These are phyloP conservation scores for Starmerella stigmatis DNA, from an alignment of 805 yeast species.

Conservation along the genomic window DNA sequence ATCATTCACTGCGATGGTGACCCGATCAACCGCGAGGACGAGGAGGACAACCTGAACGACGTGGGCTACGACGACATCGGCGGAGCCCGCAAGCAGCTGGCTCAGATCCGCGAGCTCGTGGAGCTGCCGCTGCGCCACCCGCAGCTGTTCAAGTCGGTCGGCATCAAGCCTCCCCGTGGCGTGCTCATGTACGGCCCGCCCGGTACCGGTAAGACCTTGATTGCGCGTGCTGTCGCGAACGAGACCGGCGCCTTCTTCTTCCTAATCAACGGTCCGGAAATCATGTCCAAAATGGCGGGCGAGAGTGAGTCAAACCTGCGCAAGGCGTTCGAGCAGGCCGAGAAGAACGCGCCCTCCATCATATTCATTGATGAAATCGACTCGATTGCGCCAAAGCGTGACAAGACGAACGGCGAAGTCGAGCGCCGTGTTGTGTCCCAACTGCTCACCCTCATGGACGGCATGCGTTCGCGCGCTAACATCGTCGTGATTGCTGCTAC, in stretches of 20 bases:
- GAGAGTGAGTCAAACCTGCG: slow-evolving; percentile 94
- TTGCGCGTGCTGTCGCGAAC: slow-evolving; percentile 99
- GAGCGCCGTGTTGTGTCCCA: slow-evolving; percentile 99
- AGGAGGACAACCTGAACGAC: slow-evolving; percentile 89
- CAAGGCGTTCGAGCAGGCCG: slow-evolving; percentile 98
- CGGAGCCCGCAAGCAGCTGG: slow-evolving; percentile 98
- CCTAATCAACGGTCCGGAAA: slow-evolving; percentile 96
- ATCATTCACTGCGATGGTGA: slow-evolving; percentile 98
- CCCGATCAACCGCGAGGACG: slow-evolving; percentile 96
- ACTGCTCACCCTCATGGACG: slow-evolving; percentile 95
- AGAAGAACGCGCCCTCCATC: slow-evolving; percentile 94
- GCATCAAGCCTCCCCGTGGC: slow-evolving; percentile 98
- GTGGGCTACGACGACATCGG: slow-evolving; percentile 99
- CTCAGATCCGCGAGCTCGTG: slow-evolving; percentile 96
- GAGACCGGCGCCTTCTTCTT: slow-evolving; percentile 99
- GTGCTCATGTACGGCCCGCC: slow-evolving; percentile 93
- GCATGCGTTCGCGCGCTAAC: slow-evolving; percentile 99
- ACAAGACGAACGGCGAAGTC: slow-evolving; percentile 98
- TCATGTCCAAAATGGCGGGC: slow-evolving; percentile 99
- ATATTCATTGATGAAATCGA: slow-evolving; percentile 98
- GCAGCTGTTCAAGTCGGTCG: slow-evolving; percentile 91
- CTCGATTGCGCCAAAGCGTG: slow-evolving; percentile 99
- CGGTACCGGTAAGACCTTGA: slow-evolving; percentile 97
- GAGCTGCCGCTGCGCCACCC: slow-evolving; percentile 98
- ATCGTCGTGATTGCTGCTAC: slow-evolving; percentile 98